These are phyloP conservation scores for Gelatoporia subvermispora DNA, from an alignment of 768 basidiomycete species.

Conservation along the genomic window DNA sequence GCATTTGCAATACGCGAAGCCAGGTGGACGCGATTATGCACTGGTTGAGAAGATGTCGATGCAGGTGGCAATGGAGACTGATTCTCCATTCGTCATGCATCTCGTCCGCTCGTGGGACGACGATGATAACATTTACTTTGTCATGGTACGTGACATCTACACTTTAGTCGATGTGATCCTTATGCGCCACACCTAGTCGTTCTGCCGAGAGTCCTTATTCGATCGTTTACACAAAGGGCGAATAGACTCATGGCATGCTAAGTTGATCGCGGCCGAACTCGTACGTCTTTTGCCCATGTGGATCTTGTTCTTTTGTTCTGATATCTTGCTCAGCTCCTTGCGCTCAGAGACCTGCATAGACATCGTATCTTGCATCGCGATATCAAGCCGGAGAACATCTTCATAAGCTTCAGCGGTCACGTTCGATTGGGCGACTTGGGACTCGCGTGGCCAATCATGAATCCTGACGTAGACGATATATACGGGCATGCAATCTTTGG, in stretches of 20 bases:
- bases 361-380: constrained; percentile 22
- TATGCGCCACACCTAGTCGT: background rate
- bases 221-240: constrained; percentile 1
- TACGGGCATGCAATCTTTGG: background rate
- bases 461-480: background rate
- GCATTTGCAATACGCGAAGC: background rate
- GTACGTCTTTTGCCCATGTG: too few species aligned
- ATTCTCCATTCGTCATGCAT: constrained; percentile 7
- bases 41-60: constrained; percentile 13
- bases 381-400: constrained; percentile 24
- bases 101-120: constrained; percentile 20
- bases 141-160: constrained; percentile 17
- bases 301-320: too few species aligned
- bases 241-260: too few species aligned
- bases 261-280: too few species aligned
- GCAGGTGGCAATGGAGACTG: constrained; percentile 6
- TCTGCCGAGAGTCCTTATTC: constrained; percentile 7
- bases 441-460: constrained; percentile 1
- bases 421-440: constrained; percentile 21
- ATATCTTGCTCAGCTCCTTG: constrained; percentile 9
- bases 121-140: constrained; percentile 20
- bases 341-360: constrained; percentile 12
- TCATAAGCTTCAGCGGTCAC: constrained; percentile 12
- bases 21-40: background rate
- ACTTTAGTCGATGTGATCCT: background rate